Conservation (phyloP, 805 yeast species). For the Candida sonorensis region DNA sequence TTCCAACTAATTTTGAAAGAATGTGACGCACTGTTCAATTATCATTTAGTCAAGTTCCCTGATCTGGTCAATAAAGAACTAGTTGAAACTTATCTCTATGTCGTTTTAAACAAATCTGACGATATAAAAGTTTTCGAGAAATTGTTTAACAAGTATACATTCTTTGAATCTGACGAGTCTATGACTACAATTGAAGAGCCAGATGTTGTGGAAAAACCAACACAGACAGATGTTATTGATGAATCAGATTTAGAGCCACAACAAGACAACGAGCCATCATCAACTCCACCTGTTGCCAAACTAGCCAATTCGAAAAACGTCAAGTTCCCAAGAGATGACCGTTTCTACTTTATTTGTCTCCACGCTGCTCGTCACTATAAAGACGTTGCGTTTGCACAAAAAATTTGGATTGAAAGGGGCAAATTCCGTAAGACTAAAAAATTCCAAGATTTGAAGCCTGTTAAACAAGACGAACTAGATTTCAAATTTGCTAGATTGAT, state of each 20-base stretch:
- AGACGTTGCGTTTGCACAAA: constrained; percentile 52
- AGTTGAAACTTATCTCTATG: constrained; percentile 46
- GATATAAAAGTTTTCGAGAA: constrained; percentile 29
- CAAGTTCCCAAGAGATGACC: constrained; percentile 35
- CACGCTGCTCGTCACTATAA: constrained; percentile 56
- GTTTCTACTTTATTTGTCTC: constrained; percentile 54
- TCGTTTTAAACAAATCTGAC: constrained; percentile 32
- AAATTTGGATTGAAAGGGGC: constrained; percentile 78
- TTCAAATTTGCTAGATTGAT: constrained; percentile 67
- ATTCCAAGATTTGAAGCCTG: constrained; percentile 37
- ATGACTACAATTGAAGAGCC: constrained; percentile 20
- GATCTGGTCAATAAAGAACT: constrained; percentile 33
- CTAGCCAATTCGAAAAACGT: constrained; percentile 6
- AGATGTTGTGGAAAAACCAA: constrained; percentile 2
- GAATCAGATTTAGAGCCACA: no score
- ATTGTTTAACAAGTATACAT: constrained; percentile 31
- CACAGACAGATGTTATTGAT: no score
- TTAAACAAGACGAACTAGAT: constrained; percentile 40
- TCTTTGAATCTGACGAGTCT: constrained; percentile 22
- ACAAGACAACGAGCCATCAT: constrained; percentile 11
- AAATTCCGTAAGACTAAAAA: constrained; percentile 46
- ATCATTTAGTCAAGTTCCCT: constrained; percentile 38
- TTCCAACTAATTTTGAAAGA: constrained; percentile 54
- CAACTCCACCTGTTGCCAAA: constrained; percentile 8
- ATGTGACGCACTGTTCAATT: constrained; percentile 70